Evolutionary conservation across 768 basidiomycete species (phyloP).

Genomic region (Pulveroboletus sp.): DNA sequence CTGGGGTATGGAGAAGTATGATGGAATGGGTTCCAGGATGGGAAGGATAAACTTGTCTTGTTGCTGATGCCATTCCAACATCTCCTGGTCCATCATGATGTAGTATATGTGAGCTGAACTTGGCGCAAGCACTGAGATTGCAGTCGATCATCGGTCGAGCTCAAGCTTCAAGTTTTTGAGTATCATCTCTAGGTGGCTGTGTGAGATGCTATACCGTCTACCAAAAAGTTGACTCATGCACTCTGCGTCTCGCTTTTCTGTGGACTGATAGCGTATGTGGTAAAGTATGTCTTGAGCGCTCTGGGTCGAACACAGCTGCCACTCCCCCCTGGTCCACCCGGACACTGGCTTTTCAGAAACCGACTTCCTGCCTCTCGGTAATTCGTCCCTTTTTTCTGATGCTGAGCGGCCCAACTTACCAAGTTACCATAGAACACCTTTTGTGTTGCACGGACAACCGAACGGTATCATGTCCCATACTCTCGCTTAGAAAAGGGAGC

Average conservation of each 20-base stretch:
- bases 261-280: no score
- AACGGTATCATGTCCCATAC: no score
- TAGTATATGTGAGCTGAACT: neutral
- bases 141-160: no score
- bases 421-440: constrained; percentile 6
- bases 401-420: neutral
- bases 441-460: constrained; percentile 50
- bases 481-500: constrained; percentile 48
- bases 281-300: no score
- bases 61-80: constrained; percentile 14
- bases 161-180: no score
- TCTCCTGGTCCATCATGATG: constrained; percentile 3
- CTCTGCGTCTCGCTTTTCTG: no score
- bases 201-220: no score
- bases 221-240: no score
- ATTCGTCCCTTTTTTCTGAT: neutral
- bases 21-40: constrained; percentile 38
- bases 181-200: no score
- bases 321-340: no score
- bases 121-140: no score
- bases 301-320: constrained; percentile 2
- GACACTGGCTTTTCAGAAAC: constrained; percentile 16
- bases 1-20: constrained; percentile 60
- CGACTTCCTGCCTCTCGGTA: constrained; percentile 10
- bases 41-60: constrained; percentile 18